Percentiles rank a stretch among this genome's conserved stretches.
Conservation (phyloP, 1,284 basidiomycete species). For the Vanrija pseudolonga region DNA sequence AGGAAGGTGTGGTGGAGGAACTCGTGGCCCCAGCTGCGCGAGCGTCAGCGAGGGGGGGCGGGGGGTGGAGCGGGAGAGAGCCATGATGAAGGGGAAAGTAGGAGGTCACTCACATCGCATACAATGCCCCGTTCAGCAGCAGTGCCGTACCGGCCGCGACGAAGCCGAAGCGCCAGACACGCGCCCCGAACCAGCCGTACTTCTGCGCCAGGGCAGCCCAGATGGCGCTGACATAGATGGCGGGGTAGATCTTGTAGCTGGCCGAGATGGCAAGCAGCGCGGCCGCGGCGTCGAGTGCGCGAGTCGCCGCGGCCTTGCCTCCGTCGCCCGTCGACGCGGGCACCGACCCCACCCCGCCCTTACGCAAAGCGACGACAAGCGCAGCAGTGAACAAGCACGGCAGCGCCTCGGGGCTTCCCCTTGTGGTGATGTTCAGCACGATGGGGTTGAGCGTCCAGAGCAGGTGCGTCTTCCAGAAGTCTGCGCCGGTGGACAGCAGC, state of each 20-base stretch:
- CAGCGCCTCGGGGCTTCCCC: constrained; percentile 89
- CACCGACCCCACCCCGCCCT: constrained; percentile 32
- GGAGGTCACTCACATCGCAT: background rate
- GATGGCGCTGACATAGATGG: constrained; percentile 80
- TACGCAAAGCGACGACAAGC: constrained; percentile 70
- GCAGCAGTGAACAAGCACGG: constrained; percentile 57
- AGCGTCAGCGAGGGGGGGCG: background rate
- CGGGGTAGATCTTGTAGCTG: constrained; percentile 94
- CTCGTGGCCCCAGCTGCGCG: constrained; percentile 87
- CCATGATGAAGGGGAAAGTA: background rate
- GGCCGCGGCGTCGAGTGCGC: constrained; percentile 54
- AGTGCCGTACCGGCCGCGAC: constrained; percentile 68
- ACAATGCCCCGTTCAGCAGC: constrained; percentile 64
- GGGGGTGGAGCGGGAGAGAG: no score
- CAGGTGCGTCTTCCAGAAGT: constrained; percentile 43
- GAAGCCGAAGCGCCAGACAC: constrained; percentile 64
- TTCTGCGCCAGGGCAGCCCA: constrained; percentile 58
- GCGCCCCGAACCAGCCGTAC: constrained; percentile 55
- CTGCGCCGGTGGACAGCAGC: constrained; percentile 55
- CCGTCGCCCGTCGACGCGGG: background rate
- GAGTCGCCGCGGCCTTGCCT: constrained; percentile 17
- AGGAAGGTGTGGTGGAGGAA: constrained; percentile 90
- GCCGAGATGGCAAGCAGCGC: constrained; percentile 71
- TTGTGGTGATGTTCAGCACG: constrained; percentile 91
- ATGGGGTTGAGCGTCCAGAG: constrained; percentile 88